A percentile compares a stretch with the other conserved stretches of the same genome.
phyloP scores from a whole-genome alignment of 2,329 filamentous ascomycete species.

The Helotiales sp. region DNA sequence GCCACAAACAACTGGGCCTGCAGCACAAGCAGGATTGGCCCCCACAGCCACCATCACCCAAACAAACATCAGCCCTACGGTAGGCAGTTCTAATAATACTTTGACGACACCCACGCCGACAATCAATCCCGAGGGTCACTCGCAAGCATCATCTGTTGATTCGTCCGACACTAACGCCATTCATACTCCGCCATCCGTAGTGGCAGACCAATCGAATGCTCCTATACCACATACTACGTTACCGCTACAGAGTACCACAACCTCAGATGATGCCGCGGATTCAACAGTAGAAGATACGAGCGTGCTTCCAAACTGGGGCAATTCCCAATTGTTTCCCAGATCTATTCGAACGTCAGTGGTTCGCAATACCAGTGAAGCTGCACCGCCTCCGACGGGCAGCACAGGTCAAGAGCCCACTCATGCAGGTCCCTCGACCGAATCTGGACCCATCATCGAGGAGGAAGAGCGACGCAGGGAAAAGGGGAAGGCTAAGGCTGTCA shows the following conservation, averaged over 20 bases:
- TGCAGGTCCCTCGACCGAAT: slow-evolving; percentile 9
- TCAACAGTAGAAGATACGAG: slow-evolving; percentile 18
- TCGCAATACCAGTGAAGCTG: not conserved
- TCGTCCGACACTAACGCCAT: slow-evolving; percentile 29
- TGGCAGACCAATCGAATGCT: slow-evolving; percentile 25
- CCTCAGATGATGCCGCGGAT: slow-evolving; percentile 13
- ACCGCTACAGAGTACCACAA: slow-evolving; percentile 14
- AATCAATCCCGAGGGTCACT: slow-evolving; percentile 21
- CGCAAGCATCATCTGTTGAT: slow-evolving; percentile 28
- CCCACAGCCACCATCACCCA: slow-evolving; percentile 28
- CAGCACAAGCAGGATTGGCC: slow-evolving; percentile 23
- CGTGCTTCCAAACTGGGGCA: slow-evolving; percentile 27
- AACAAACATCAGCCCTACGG: slow-evolving; percentile 26
- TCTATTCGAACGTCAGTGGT: not conserved
- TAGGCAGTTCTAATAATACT: slow-evolving; percentile 31
- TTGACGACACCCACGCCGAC: slow-evolving; percentile 23
- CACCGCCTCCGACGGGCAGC: not conserved
- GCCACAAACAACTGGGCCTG: slow-evolving; percentile 21
- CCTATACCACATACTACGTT: slow-evolving; percentile 16
- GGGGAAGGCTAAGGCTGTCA: slow-evolving; percentile 47
- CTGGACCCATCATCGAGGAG: slow-evolving; percentile 11
- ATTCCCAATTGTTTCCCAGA: slow-evolving; percentile 28
- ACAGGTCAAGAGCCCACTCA: not conserved
- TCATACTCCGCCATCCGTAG: slow-evolving; percentile 26
- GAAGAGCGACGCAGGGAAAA: slow-evolving; percentile 34